A percentile compares a stretch with the other conserved stretches of the same genome.
Evolutionary conservation across 23 red algal species (phyloP).

Genomic region (Gracilaria vermiculophylla): DNA sequence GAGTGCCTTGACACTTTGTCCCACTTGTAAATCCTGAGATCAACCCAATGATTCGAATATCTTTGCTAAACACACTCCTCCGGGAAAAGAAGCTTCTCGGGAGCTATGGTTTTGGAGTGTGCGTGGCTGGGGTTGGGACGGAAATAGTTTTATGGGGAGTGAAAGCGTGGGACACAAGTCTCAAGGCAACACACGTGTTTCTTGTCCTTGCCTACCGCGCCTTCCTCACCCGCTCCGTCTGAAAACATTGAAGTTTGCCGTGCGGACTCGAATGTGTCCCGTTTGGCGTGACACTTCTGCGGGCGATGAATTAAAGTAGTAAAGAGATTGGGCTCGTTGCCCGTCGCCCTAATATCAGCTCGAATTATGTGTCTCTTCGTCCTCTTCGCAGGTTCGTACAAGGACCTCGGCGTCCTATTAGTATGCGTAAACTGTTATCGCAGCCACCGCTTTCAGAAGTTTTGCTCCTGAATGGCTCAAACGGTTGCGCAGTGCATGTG

Average conservation of each 20-base stretch:
- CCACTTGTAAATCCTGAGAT: no score
- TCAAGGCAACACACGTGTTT: neutral
- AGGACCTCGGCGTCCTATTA: neutral
- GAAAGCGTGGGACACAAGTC: neutral
- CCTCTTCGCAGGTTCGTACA: neutral
- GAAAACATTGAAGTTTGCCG: neutral
- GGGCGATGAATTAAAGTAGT: neutral
- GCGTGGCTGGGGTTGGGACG: neutral
- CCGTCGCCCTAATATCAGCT: neutral
- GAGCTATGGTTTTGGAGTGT: neutral
- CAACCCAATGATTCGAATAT: no score
- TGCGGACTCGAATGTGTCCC: neutral
- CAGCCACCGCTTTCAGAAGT: no score
- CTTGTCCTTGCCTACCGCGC: neutral
- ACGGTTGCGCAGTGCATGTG: no score
- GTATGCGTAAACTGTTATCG: neutral
- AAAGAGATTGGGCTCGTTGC: neutral
- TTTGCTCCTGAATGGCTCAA: no score
- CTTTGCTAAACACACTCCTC: no score
- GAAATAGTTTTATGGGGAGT: neutral
- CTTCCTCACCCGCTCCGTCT: slow-evolving; percentile 8
- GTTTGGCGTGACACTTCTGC: neutral
- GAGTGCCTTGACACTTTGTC: no score
- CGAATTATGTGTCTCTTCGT: neutral
- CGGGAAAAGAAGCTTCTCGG: neutral